Conservation (phyloP, 2,329 filamentous ascomycete genomes). For the Botrytis galanthina region DNA sequence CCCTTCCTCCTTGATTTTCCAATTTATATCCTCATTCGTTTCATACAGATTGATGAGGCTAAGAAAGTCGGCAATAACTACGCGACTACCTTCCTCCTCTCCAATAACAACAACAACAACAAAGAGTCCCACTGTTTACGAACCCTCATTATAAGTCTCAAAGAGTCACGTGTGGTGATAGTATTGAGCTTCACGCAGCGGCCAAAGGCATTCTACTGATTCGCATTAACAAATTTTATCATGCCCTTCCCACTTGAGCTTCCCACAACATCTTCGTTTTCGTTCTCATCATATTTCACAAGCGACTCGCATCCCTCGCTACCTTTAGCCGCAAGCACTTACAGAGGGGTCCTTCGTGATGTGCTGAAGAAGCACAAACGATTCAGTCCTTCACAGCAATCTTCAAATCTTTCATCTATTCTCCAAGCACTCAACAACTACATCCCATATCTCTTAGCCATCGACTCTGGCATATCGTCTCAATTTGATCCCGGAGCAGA, state of each 20-base stretch:
- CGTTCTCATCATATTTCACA: slow-evolving; percentile 73
- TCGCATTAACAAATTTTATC: neutral
- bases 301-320: slow-evolving; percentile 87
- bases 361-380: slow-evolving; percentile 87
- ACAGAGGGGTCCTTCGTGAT: slow-evolving; percentile 79
- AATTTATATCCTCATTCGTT: neutral
- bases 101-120: neutral
- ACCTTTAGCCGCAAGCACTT: slow-evolving; percentile 75
- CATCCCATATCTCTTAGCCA: slow-evolving; percentile 76
- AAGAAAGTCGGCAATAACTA: neutral
- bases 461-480: slow-evolving; percentile 69
- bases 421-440: slow-evolving; percentile 71
- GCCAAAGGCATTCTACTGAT: neutral
- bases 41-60: no score
- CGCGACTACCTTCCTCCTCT: neutral
- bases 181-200: neutral
- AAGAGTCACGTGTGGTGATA: neutral
- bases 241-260: slow-evolving; percentile 92
- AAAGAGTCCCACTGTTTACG: neutral
- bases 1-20: neutral
- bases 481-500: slow-evolving; percentile 52
- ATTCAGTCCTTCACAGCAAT: slow-evolving; percentile 68
- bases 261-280: slow-evolving; percentile 84
- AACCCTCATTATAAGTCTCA: neutral
- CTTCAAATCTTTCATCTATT: slow-evolving; percentile 67